phyloP scores from a whole-genome alignment of 306 rosid species.

The Datisca glomerata region DNA sequence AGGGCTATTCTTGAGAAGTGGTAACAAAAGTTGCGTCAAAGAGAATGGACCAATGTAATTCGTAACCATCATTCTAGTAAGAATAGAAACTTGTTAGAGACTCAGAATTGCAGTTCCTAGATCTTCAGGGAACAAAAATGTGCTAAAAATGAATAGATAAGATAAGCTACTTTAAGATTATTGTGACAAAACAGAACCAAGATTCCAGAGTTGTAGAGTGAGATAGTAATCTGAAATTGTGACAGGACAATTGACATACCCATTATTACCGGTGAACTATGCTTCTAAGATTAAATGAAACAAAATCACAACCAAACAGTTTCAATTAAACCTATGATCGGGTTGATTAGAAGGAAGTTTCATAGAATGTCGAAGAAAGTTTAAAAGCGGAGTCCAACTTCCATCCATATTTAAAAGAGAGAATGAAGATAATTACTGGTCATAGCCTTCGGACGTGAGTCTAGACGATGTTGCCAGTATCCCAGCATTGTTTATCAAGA shows the following conservation, averaged over 20 bases:
- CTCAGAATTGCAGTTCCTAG: too few relatives aligned
- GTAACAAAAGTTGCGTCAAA: constrained; percentile 53
- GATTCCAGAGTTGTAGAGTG: background rate
- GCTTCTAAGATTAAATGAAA: background rate
- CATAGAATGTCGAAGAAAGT: constrained; percentile 1
- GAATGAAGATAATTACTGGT: constrained; percentile 41
- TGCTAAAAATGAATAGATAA: background rate
- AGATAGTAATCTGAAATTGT: background rate
- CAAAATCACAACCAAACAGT: background rate
- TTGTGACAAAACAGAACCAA: background rate
- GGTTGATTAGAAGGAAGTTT: background rate
- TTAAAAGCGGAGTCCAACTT: too few relatives aligned
- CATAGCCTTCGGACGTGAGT: constrained; percentile 64
- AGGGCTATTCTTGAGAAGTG: constrained; percentile 63
- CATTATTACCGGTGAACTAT: too few relatives aligned
- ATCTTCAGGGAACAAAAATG: background rate
- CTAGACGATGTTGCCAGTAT: constrained; percentile 70
- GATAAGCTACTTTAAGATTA: background rate
- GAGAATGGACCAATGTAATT: constrained; percentile 71
- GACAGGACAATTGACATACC: background rate
- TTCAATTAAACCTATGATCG: background rate
- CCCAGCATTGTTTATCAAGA: constrained; percentile 85
- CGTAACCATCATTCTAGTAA: constrained; percentile 67
- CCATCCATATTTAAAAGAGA: constrained; percentile 6
- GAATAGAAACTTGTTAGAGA: background rate